Evolutionary conservation across 140 eudicot genomes (phyloP).

Genomic region (Anethum foeniculum): DNA sequence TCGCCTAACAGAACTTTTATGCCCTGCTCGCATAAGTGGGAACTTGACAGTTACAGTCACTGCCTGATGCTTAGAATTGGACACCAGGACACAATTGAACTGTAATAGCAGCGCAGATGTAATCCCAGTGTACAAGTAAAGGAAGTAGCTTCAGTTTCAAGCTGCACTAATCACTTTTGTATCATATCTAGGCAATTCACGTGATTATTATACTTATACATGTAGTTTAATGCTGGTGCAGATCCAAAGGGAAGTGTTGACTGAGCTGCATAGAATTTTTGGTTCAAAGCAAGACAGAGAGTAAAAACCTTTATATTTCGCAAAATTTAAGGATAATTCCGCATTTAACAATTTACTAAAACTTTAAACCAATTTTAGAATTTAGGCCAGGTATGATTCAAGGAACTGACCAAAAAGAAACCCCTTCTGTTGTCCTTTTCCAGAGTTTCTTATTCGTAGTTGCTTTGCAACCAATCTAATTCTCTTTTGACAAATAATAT

Average conservation of each 20-base stretch:
- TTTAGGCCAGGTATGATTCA: too few species aligned
- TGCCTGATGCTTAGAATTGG: background rate
- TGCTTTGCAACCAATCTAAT: too few species aligned
- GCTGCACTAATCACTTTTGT: background rate
- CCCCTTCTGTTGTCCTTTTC: too few species aligned
- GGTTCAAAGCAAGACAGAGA: background rate
- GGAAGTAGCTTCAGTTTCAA: background rate
- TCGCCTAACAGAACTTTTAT: background rate
- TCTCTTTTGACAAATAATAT: too few species aligned
- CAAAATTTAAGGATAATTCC: too few species aligned
- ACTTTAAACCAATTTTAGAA: too few species aligned
- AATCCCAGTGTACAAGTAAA: background rate
- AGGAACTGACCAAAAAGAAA: too few species aligned
- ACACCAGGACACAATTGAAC: background rate
- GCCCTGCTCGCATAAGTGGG: background rate
- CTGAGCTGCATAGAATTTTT: background rate
- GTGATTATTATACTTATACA: background rate
- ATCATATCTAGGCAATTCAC: background rate
- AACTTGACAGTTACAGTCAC: too few species aligned
- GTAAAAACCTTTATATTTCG: background rate
- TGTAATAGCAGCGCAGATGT: background rate
- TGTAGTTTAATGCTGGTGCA: background rate
- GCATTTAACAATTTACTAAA: too few species aligned
- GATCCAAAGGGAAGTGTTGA: background rate
- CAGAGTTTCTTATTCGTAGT: too few species aligned